phyloP scores from a whole-genome alignment of 805 yeast species.

The Wilhelminamyces savonicus region DNA sequence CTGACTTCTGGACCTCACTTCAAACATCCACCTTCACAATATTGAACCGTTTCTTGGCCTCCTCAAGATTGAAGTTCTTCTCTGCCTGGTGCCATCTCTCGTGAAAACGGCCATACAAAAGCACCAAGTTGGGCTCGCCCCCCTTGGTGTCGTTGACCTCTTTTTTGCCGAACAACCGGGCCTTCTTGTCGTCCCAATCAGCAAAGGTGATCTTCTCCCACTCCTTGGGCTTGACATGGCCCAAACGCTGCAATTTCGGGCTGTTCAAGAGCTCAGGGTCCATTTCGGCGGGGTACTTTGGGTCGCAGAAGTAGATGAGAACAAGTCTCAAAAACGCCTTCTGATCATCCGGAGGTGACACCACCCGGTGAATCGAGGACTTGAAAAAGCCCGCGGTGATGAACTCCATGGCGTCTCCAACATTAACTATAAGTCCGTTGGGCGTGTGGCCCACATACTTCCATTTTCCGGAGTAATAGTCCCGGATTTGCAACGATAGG shows the following conservation, averaged over 20 bases:
- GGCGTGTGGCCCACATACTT: constrained; percentile 25
- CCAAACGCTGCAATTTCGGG: constrained; percentile 16
- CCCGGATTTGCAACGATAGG: constrained; percentile 23
- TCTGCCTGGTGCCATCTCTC: constrained; percentile 40
- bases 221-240: constrained; percentile 15
- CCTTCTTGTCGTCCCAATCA: constrained; percentile 37
- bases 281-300: constrained; percentile 11
- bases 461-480: constrained; percentile 20
- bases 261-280: constrained; percentile 22
- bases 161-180: constrained; percentile 37
- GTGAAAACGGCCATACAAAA: constrained; percentile 33
- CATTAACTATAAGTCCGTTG: constrained; percentile 21
- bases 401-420: constrained; percentile 26
- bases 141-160: constrained; percentile 26
- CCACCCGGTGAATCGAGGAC: constrained; percentile 20
- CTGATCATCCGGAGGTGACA: constrained; percentile 21
- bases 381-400: constrained; percentile 25
- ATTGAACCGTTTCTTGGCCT: background rate
- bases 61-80: background rate
- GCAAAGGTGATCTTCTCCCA: constrained; percentile 22
- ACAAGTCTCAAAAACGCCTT: constrained; percentile 15
- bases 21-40: too few relatives aligned
- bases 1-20: too few relatives aligned
- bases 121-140: constrained; percentile 33
- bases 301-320: constrained; percentile 19